Conservation (phyloP, 306 rosid species). For the Malus fusca region DNA sequence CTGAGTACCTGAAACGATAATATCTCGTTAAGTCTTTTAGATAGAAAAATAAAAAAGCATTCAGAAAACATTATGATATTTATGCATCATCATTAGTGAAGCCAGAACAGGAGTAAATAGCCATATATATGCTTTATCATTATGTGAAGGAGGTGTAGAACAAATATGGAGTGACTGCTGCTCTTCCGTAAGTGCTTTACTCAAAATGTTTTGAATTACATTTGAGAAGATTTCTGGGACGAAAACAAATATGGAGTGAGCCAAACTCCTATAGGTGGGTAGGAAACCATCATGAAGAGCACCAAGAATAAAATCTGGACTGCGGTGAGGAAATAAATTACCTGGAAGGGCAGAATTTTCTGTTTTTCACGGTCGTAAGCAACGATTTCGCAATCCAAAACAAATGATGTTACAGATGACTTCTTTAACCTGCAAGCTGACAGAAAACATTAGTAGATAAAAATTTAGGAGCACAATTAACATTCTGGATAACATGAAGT, state of each 20-base stretch:
- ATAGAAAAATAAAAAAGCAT: not conserved
- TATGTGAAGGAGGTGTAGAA: not conserved
- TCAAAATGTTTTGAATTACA: not conserved
- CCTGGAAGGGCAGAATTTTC: slow-evolving; percentile 83
- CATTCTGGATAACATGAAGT: not conserved
- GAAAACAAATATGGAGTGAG: not conserved
- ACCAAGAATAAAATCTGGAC: not conserved
- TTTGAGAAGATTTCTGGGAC: not conserved
- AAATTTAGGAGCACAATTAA: not conserved
- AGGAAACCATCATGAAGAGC: not conserved
- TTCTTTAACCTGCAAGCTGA: slow-evolving; percentile 68
- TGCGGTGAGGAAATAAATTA: slow-evolving; percentile 14
- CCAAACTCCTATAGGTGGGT: not conserved
- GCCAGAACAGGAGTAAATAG: not conserved
- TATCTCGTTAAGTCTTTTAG: slow-evolving; percentile 11
- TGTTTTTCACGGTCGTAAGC: slow-evolving; percentile 65
- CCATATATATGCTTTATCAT: not conserved
- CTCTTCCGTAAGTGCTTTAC: not conserved
- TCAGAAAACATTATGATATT: not conserved
- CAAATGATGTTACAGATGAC: slow-evolving; percentile 64
- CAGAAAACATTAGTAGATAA: slow-evolving; percentile 25
- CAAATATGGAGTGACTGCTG: not conserved
- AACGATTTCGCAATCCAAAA: slow-evolving; percentile 91
- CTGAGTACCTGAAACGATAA: slow-evolving; percentile 64
- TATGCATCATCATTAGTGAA: not conserved